These are phyloP conservation scores for Hanseniaspora meyeri DNA, from an alignment of 805 yeast genomes.

Conservation along the genomic window DNA sequence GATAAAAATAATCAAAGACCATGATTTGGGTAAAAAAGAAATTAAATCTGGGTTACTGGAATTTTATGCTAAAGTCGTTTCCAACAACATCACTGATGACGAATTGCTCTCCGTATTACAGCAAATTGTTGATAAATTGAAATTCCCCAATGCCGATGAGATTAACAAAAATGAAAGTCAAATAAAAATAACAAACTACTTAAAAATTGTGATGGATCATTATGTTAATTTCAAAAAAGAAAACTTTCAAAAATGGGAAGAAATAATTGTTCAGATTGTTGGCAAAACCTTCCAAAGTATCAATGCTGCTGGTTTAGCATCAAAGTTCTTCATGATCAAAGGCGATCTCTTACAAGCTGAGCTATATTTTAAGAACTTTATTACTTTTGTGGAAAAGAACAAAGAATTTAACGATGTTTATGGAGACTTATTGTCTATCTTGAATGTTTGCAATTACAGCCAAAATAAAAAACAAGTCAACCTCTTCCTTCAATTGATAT, in stretches of 20 bases:
- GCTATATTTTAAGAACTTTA: slow-evolving; percentile 31
- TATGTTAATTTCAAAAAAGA: slow-evolving; percentile 16
- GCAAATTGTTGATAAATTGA: slow-evolving; percentile 19
- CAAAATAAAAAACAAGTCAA: slow-evolving; percentile 4
- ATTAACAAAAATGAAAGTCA: slow-evolving; percentile 24
- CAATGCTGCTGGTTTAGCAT: slow-evolving; percentile 28
- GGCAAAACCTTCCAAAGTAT: slow-evolving; percentile 37
- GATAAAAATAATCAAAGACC: not conserved
- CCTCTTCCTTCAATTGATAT: not conserved
- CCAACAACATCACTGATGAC: slow-evolving; percentile 15
- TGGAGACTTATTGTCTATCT: slow-evolving; percentile 29
- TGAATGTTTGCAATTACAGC: slow-evolving; percentile 22
- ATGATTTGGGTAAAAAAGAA: not conserved
- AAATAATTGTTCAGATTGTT: slow-evolving; percentile 27
- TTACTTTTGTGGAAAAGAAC: slow-evolving; percentile 32
- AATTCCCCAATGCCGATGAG: slow-evolving; percentile 38
- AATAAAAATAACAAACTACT: slow-evolving; percentile 16
- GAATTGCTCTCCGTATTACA: slow-evolving; percentile 17
- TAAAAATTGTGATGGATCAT: slow-evolving; percentile 23
- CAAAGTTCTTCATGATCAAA: slow-evolving; percentile 23
- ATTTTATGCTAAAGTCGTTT: not conserved
- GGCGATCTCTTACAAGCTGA: slow-evolving; percentile 20
- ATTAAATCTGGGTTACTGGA: not conserved
- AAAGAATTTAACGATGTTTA: slow-evolving; percentile 27
- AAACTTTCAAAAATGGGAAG: slow-evolving; percentile 18